A percentile compares a stretch with the other conserved stretches of the same genome.
phyloP scores from a whole-genome alignment of 2,329 filamentous ascomycete species.

The Hypoxylon rubiginosum region DNA sequence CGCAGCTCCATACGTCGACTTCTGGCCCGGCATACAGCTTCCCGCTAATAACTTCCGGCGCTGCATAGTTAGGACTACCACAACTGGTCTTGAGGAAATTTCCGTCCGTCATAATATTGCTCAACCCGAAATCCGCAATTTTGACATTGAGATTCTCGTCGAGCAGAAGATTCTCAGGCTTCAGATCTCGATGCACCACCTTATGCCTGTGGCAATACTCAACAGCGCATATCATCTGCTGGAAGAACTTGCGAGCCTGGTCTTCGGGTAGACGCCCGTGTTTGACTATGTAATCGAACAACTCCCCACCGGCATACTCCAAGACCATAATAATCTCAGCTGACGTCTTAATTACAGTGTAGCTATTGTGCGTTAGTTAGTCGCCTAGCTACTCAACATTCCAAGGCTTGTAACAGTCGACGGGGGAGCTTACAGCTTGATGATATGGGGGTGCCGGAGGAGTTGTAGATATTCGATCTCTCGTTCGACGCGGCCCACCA shows the following conservation, averaged over 20 bases:
- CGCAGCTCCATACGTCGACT: conserved; percentile 98
- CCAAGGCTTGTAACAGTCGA: background rate
- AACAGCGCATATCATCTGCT: conserved; percentile 98
- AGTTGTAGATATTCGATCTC: conserved; percentile 99
- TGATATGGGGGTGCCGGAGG: conserved; percentile 96
- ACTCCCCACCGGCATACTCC: conserved; percentile 94
- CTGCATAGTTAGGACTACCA: conserved; percentile 97
- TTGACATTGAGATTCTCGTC: conserved; percentile 98
- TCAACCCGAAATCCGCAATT: conserved; percentile 98
- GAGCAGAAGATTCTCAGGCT: conserved; percentile 95
- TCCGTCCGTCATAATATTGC: conserved; percentile 99
- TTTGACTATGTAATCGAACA: conserved; percentile 98
- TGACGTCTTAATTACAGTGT: conserved; percentile 95
- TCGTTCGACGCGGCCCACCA: conserved; percentile 96
- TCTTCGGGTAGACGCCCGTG: conserved; percentile 91
- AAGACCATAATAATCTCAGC: conserved; percentile 99
- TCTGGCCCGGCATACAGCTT: conserved; percentile 98
- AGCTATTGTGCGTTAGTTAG: conserved; percentile 63
- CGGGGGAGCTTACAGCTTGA: conserved; percentile 81
- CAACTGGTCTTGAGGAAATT: conserved; percentile 99
- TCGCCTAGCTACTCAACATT: conserved; percentile 44
- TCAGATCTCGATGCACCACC: too few species aligned
- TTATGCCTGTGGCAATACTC: conserved; percentile 99
- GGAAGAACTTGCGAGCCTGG: conserved; percentile 97
- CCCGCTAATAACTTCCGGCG: conserved; percentile 96